Evolutionary conservation across 306 rosid genomes (phyloP), one percentile per base, ranked within the genome.

Genomic region (Trifolium fragiferum): DNA sequence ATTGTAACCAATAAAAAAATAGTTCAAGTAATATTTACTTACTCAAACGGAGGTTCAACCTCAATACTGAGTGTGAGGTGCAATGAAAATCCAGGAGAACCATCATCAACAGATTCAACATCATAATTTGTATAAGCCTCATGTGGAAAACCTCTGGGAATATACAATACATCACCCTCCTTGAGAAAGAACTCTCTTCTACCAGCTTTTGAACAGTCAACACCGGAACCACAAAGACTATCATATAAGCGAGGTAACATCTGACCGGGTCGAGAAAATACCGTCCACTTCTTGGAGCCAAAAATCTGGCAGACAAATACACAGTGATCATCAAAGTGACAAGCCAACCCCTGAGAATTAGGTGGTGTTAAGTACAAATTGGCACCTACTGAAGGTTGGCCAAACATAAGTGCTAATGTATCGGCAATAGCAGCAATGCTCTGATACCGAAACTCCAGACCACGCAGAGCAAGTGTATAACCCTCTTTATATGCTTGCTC

Each of bases 331-430:
- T 90, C 96, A 47, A 74, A 82, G 81, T 93, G 96, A 68, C 95
- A 20, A 18, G 91, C 85, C 90, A 93, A 80, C 19, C 98, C 98
- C 80, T 90, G 96, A 69, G 98, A 89, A 81, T 86, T 73, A 68
- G 92, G 93, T 38, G 98, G 98, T 71, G 93, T 90, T 90, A 93
- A 83, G 86, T 93, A 90, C 91, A 90, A 84, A 86, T 93, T 90
- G 81, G 84, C 90, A 80, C 98, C 98, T 49, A 87, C 88, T 11
- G 98, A 93, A 77, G 96, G 98, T 61, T 90, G 96, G 55, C 96
- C 94, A 84, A 90, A 87, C 83, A 86, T 74, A 83, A 75, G 85
- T 25, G 95, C 94, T 75, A 93, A 75, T 76, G 81, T 70, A 80
- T 89, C 86, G 43, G 93, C 87, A 89, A 89, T 77, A 73, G 92